These are phyloP conservation scores for Hypomontagnella monticulosa DNA, from an alignment of 495 filamentous ascomycete species.

Conservation along the genomic window DNA sequence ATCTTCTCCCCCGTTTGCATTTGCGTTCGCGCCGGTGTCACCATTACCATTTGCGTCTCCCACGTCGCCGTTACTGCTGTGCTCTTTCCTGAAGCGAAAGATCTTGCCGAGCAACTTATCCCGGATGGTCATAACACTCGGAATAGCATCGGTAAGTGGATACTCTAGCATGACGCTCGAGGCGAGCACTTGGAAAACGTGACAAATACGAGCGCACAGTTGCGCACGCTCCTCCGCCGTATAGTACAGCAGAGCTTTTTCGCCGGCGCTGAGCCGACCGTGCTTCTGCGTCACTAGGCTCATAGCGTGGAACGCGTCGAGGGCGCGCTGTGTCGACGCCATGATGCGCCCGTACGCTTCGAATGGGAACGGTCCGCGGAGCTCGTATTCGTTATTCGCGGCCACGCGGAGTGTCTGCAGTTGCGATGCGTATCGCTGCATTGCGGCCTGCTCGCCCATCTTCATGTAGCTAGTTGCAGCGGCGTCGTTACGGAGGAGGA, in stretches of 20 bases:
- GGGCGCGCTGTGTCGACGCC: constrained; percentile 78
- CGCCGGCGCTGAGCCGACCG: constrained; percentile 77
- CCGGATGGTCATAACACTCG: constrained; percentile 79
- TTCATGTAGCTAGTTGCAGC: constrained; percentile 76
- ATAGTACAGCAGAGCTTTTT: constrained; percentile 78
- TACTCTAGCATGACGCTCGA: constrained; percentile 94
- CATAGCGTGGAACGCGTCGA: constrained; percentile 95
- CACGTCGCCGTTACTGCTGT: constrained; percentile 45
- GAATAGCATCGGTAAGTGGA: constrained; percentile 85
- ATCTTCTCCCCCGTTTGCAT: constrained; percentile 33
- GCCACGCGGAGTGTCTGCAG: constrained; percentile 78
- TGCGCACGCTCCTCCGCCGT: constrained; percentile 82
- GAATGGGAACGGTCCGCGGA: constrained; percentile 84
- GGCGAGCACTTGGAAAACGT: constrained; percentile 92
- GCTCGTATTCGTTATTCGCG: constrained; percentile 82
- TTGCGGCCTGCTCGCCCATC: constrained; percentile 78
- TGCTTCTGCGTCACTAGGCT: constrained; percentile 89
- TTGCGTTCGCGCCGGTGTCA: constrained; percentile 11
- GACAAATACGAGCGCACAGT: constrained; percentile 86
- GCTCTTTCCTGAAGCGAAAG: constrained; percentile 80
- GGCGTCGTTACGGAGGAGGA: constrained; percentile 65
- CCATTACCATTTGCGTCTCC: constrained; percentile 30
- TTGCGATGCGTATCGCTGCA: constrained; percentile 63
- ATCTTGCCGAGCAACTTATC: constrained; percentile 90
- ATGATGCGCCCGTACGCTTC: constrained; percentile 75